Base-by-base conservation (phyloP, 495 filamentous ascomycete species). In the Penicillium lividum region DNA sequence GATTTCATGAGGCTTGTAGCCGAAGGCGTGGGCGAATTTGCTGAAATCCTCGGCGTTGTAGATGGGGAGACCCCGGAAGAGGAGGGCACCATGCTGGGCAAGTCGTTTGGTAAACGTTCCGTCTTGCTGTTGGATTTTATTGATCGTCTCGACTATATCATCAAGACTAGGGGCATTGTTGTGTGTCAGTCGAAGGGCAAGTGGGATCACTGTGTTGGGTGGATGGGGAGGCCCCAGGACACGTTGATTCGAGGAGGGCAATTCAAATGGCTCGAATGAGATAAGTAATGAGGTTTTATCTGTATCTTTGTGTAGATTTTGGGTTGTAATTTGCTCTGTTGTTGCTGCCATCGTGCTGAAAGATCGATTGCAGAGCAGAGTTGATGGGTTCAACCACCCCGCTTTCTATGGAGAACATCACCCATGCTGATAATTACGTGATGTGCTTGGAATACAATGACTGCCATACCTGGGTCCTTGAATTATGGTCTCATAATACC, bases 241-340 rank as follows among this genome's bases (percentile, higher is more conserved):
- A 7, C 74, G 75, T 53, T 80, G 77, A 57, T 81, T 81, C 6
- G 68, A 71, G 5, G 72, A 89, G 91, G 51, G 91, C 67, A 47
- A 82, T 82, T 59, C 90, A 85, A 80, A 97, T 87, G 62, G 88
- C 88, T 61, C 80, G 56, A 74, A 69, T 6, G 56, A 58, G n/a
- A 67, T 42, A 13, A 5, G 13, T 40, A 15, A 13, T 40, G 38
- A 16, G 15, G 13, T 5, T 15, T 13, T 15, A 40, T 40, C 15
- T 2, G 22, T 22, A 22, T 13, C 7, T 13, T n/a, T 40, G 38
- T 11, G 11, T 16, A 40, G 38, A 13, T 40, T 16, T 40, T 40
- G 1, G 38, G 7, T 5, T n/a, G 11, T 2, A 16, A 40, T 13
- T 16, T 16, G 13, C 15, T 40, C 38, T 40, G 4, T 40, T 5